Evolutionary conservation across 1,284 basidiomycete genomes (phyloP).

Genomic region (Microbotryum saponariae): DNA sequence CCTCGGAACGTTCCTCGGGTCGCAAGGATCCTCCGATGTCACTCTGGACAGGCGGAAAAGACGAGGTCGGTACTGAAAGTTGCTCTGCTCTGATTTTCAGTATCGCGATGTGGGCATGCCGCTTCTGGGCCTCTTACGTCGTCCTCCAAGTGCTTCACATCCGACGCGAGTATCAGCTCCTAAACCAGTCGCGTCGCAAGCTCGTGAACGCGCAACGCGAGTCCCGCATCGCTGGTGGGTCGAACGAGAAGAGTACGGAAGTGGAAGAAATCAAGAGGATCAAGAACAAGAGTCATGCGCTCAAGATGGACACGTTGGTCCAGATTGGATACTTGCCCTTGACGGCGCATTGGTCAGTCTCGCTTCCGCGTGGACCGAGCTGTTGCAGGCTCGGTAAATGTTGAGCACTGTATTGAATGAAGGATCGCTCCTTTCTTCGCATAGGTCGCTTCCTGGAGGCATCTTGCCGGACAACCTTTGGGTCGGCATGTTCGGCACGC

Average conservation of each 20-base stretch:
- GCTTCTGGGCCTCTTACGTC: slow-evolving; percentile 69
- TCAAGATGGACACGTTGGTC: slow-evolving; percentile 62
- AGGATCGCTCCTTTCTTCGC: background rate
- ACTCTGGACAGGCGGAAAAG: too few relatives aligned
- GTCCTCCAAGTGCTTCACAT: slow-evolving; percentile 44
- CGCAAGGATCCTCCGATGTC: slow-evolving; percentile 35
- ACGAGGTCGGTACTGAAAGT: too few relatives aligned
- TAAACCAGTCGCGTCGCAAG: slow-evolving; percentile 12
- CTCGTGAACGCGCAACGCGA: slow-evolving; percentile 32
- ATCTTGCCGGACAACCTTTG: slow-evolving; percentile 22
- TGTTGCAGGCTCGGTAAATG: background rate
- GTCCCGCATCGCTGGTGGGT: slow-evolving; percentile 32
- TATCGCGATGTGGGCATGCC: slow-evolving; percentile 59
- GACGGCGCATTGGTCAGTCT: slow-evolving; percentile 68
- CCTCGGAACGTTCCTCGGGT: background rate
- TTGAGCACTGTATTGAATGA: background rate
- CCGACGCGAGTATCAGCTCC: slow-evolving; percentile 39
- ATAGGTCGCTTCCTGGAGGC: slow-evolving; percentile 25
- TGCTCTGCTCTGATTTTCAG: background rate
- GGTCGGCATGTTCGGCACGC: slow-evolving; percentile 29
- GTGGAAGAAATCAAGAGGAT: slow-evolving; percentile 53
- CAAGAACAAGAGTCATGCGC: slow-evolving; percentile 55
- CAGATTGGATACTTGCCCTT: slow-evolving; percentile 70
- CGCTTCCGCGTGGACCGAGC: too few relatives aligned
- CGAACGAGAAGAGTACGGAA: slow-evolving; percentile 34